phyloP scores from a whole-genome alignment of 192 early-diverging fungal genomes.

The Linderina pennispora region DNA sequence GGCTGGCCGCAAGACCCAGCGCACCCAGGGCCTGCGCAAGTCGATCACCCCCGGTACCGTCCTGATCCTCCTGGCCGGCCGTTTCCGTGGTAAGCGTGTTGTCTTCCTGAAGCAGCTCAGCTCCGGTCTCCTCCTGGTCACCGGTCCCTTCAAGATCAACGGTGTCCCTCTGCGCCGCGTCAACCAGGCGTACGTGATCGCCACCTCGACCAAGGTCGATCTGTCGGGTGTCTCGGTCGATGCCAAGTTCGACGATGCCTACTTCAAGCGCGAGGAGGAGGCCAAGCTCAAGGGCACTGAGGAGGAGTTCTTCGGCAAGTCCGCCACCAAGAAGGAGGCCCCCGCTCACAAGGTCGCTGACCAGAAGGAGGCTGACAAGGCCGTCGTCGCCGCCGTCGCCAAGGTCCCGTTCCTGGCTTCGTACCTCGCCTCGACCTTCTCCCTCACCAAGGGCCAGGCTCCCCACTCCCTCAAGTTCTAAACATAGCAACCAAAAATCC shows the following conservation, averaged over 20 bases:
- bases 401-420: slow-evolving; percentile 82
- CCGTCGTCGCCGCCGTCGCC: slow-evolving; percentile 68
- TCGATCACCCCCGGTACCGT: slow-evolving; percentile 98
- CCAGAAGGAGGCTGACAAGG: slow-evolving; percentile 90
- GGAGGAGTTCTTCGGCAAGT: slow-evolving; percentile 82
- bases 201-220: slow-evolving; percentile 99
- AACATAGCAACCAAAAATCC: slow-evolving; percentile 44
- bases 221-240: slow-evolving; percentile 63
- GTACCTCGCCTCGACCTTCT: slow-evolving; percentile 87
- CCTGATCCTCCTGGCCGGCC: slow-evolving; percentile 90
- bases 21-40: slow-evolving; percentile 69
- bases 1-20: slow-evolving; percentile 70
- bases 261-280: slow-evolving; percentile 82
- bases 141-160: slow-evolving; percentile 98
- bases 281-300: slow-evolving; percentile 73
- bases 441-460: slow-evolving; percentile 93
- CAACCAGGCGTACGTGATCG: slow-evolving; percentile 99
- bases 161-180: slow-evolving; percentile 97
- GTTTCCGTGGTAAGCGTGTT: slow-evolving; percentile 97
- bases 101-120: slow-evolving; percentile 96
- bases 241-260: slow-evolving; percentile 83
- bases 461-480: slow-evolving; percentile 97
- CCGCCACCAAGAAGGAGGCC: slow-evolving; percentile 72
- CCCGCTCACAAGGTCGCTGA: slow-evolving; percentile 72
- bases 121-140: slow-evolving; percentile 92